phyloP scores from a whole-genome alignment of 345 rosid species.

The Combretum micranthum region DNA sequence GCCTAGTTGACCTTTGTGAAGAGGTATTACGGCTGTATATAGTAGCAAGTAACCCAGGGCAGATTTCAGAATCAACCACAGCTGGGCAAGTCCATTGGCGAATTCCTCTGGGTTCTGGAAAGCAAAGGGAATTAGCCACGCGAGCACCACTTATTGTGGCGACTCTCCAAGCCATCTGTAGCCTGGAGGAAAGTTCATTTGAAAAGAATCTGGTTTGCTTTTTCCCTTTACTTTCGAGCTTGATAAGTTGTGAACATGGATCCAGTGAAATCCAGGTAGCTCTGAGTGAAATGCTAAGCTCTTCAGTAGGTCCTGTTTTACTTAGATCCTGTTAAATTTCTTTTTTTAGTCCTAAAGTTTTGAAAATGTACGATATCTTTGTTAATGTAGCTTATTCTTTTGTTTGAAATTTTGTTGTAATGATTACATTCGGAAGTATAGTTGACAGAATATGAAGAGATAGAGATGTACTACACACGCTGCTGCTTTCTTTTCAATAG shows the following conservation, averaged over 20 bases:
- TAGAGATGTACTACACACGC: constrained; percentile 1
- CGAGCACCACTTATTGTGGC: constrained; percentile 77
- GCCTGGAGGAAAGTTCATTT: constrained; percentile 66
- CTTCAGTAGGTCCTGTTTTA: constrained; percentile 74
- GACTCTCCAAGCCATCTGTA: constrained; percentile 72
- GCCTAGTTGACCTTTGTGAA: constrained; percentile 55
- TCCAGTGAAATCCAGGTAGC: constrained; percentile 86
- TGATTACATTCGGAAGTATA: constrained; percentile 2
- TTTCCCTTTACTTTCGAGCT: constrained; percentile 71
- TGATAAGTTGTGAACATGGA: constrained; percentile 92
- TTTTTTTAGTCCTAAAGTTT: constrained; percentile 3
- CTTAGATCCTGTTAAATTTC: constrained; percentile 56
- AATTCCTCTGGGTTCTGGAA: constrained; percentile 89
- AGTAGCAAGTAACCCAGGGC: constrained; percentile 38
- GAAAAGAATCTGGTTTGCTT: constrained; percentile 59
- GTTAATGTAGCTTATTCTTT: not conserved
- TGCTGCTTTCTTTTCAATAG: not conserved
- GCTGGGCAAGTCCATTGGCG: constrained; percentile 41
- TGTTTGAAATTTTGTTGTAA: not conserved
- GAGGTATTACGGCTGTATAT: constrained; percentile 77
- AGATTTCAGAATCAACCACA: constrained; percentile 28
- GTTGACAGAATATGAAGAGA: constrained; percentile 7
- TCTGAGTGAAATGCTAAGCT: constrained; percentile 79
- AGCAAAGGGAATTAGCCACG: constrained; percentile 71
- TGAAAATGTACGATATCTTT: constrained; percentile 11